Base-by-base conservation (phyloP, 441 rosid genomes). In the Bocquillonia castaneifolia region DNA sequence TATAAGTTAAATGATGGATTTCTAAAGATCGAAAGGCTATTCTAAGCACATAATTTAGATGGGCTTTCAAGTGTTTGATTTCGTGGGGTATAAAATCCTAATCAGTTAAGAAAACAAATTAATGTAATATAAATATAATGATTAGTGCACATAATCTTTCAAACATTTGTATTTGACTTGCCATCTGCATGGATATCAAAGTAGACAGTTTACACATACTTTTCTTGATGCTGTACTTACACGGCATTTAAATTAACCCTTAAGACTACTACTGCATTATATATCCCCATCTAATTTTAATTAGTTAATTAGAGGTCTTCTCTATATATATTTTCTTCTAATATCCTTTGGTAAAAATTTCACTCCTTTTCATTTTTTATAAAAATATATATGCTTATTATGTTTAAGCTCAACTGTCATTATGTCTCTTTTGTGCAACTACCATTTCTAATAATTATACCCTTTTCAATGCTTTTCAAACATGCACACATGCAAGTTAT, bases 1-100 rank as follows among this genome's bases (percentile, higher is more conserved):
- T 51, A 53, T 52, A 45, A 26, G 62, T 7, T 6, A 3, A 22
- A 56, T 59, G 18, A 63, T 26, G 55, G 42, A 37, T n/a, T n/a
- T n/a, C n/a, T n/a, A n/a, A n/a, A n/a, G 75, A 79, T 71, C 71
- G 70, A 76, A 64, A 51, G 75, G 64, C 66, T 66, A 80, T 71
- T 66, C 50, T 58, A 69, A 62, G 75, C 22, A 73, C 29, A 66
- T 72, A 17, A 40, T 2, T 42, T 44, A 63, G 77, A 67, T 72
- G 79, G 60, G 76, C 63, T 64, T 76, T 58, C 76, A 66, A 63
- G 76, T 74, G 78, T 70, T 80, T 72, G 74, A 77, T 81, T 80
- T 81, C 85, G 80, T 77, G 87, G 84, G 84, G 82, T 81, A 74
- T 77, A 69, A 80, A 77, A 75, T 82, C 81, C 62, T 77, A 74